Percentiles rank a stretch among this genome's conserved stretches.
phyloP scores from a whole-genome alignment of 441 rosid genomes.

The Pelargonium australe region DNA sequence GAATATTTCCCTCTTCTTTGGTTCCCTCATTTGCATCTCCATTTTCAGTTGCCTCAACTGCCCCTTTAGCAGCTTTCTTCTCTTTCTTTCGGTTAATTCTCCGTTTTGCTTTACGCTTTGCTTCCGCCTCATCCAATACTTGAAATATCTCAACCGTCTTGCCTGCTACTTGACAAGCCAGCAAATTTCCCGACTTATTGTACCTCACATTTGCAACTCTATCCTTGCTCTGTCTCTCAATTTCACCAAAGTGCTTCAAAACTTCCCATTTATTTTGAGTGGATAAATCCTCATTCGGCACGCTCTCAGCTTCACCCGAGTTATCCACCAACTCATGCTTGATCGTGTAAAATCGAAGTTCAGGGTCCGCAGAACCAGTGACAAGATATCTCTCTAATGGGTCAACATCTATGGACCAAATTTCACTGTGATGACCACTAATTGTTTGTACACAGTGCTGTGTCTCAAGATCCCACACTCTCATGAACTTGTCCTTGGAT shows the following conservation, averaged over 20 bases:
- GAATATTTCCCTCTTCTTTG: slow-evolving; percentile 34
- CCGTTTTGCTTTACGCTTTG: slow-evolving; percentile 84
- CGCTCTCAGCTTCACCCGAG: slow-evolving; percentile 27
- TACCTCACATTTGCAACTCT: slow-evolving; percentile 77
- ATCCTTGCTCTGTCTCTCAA: slow-evolving; percentile 79
- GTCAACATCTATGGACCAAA: slow-evolving; percentile 89
- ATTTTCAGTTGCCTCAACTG: slow-evolving; percentile 29
- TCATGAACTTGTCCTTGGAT: slow-evolving; percentile 89
- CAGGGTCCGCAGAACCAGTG: slow-evolving; percentile 79
- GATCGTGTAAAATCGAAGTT: slow-evolving; percentile 65
- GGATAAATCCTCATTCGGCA: slow-evolving; percentile 30
- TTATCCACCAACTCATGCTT: slow-evolving; percentile 37
- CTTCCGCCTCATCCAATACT: slow-evolving; percentile 67
- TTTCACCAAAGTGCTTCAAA: slow-evolving; percentile 66
- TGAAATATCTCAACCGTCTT: slow-evolving; percentile 67
- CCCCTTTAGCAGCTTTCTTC: slow-evolving; percentile 63
- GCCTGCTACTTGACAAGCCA: slow-evolving; percentile 92
- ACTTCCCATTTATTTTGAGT: slow-evolving; percentile 67
- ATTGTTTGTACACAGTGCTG: slow-evolving; percentile 88
- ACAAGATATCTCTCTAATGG: slow-evolving; percentile 73
- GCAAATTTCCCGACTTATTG: slow-evolving; percentile 60
- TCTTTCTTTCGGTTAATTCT: slow-evolving; percentile 82
- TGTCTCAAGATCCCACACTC: slow-evolving; percentile 98
- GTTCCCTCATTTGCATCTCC: slow-evolving; percentile 31
- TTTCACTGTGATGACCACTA: slow-evolving; percentile 93